phyloP scores from a whole-genome alignment of 1,139 yeast genomes.

The Kurtzmaniella quercitrusa region DNA sequence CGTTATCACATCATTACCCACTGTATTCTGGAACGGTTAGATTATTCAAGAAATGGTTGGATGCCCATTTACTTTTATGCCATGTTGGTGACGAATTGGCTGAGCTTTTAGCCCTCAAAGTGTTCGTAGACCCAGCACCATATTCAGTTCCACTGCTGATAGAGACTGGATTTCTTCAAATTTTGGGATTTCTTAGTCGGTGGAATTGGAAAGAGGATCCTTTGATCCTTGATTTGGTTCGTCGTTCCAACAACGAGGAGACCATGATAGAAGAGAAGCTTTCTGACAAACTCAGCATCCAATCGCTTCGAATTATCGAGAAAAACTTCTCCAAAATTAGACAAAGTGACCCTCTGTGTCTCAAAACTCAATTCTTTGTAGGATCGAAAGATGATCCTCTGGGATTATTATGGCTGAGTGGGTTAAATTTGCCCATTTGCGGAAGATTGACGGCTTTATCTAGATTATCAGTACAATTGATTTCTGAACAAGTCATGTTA shows the following conservation, averaged over 20 bases:
- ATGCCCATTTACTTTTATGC: slow-evolving; percentile 57
- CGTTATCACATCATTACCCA: slow-evolving; percentile 69
- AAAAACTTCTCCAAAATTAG: slow-evolving; percentile 64
- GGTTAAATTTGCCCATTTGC: slow-evolving; percentile 71
- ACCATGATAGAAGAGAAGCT: slow-evolving; percentile 23
- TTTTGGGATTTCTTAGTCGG: slow-evolving; percentile 61
- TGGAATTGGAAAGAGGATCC: slow-evolving; percentile 98
- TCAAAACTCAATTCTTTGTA: slow-evolving; percentile 75
- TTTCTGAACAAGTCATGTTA: slow-evolving; percentile 40
- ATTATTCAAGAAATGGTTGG: slow-evolving; percentile 84
- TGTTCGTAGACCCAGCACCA: slow-evolving; percentile 85
- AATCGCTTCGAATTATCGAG: slow-evolving; percentile 58
- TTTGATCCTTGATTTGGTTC: slow-evolving; percentile 67
- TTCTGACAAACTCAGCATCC: slow-evolving; percentile 62
- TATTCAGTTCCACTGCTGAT: slow-evolving; percentile 75
- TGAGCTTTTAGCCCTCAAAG: slow-evolving; percentile 77
- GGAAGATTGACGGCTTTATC: slow-evolving; percentile 85
- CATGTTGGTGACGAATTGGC: slow-evolving; percentile 75
- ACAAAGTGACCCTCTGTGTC: slow-evolving; percentile 73
- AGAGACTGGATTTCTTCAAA: slow-evolving; percentile 75
- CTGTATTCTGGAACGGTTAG: slow-evolving; percentile 78
- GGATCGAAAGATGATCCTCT: slow-evolving; percentile 79
- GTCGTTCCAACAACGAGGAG: slow-evolving; percentile 36
- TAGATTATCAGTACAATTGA: slow-evolving; percentile 61
- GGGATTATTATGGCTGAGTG: slow-evolving; percentile 79